These are phyloP conservation scores for Hansenula lynferdii DNA, from an alignment of 1,139 yeast species.

Conservation along the genomic window DNA sequence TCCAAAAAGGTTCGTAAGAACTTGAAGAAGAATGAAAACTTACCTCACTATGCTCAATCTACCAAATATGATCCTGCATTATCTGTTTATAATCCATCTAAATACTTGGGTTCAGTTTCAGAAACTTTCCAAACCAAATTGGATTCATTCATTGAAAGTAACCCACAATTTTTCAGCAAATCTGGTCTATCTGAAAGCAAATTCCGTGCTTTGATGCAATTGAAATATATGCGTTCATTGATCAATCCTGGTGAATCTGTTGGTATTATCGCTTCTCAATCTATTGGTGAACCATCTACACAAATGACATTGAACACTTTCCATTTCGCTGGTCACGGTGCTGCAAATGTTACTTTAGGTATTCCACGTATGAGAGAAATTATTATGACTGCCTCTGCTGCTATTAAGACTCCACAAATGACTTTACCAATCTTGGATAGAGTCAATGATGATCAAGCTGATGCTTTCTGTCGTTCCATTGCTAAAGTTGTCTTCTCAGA, in stretches of 20 bases:
- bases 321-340: slow-evolving; percentile 99
- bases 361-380: slow-evolving; percentile 99
- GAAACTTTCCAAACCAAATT: slow-evolving; percentile 82
- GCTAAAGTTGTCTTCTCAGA: slow-evolving; percentile 85
- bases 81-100: slow-evolving; percentile 81
- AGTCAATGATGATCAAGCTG: slow-evolving; percentile 83
- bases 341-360: slow-evolving; percentile 98
- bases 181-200: slow-evolving; percentile 68
- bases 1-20: slow-evolving; percentile 79
- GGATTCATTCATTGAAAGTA: slow-evolving; percentile 59
- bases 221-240: slow-evolving; percentile 95
- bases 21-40: slow-evolving; percentile 56
- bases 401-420: slow-evolving; percentile 98
- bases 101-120: slow-evolving; percentile 88
- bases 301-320: slow-evolving; percentile 99
- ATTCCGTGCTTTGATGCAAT: slow-evolving; percentile 95
- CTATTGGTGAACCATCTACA: slow-evolving; percentile 98
- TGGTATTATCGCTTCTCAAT: slow-evolving; percentile 97
- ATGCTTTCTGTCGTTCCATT: slow-evolving; percentile 87
- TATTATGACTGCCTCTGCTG: slow-evolving; percentile 96
- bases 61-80: slow-evolving; percentile 85
- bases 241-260: slow-evolving; percentile 97
- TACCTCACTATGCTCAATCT: slow-evolving; percentile 60
- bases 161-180: slow-evolving; percentile 46
- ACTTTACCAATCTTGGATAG: slow-evolving; percentile 77